Evolutionary conservation across 306 rosid species (phyloP).

Genomic region (Malus sieversii): DNA sequence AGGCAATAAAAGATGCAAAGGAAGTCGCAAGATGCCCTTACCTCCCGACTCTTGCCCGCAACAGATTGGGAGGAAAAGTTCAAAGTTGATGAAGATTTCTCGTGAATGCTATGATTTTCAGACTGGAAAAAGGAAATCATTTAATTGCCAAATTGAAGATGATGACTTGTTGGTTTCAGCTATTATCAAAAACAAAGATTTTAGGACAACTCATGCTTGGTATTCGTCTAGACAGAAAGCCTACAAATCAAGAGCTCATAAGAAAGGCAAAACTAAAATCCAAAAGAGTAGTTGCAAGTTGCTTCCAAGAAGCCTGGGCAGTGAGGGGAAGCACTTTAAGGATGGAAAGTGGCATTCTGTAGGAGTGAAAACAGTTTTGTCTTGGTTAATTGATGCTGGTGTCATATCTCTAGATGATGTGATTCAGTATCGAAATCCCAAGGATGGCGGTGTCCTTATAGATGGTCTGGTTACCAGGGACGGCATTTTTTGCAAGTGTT

Average conservation of each 20-base stretch:
- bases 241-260: constrained; percentile 42
- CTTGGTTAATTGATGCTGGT: constrained; percentile 80
- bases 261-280: constrained; percentile 54
- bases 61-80: constrained; percentile 34
- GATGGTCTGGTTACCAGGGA: constrained; percentile 74
- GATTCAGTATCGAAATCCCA: constrained; percentile 65
- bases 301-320: constrained; percentile 65
- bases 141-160: constrained; percentile 67
- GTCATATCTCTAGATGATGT: constrained; percentile 59
- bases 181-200: constrained; percentile 60
- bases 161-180: constrained; percentile 89
- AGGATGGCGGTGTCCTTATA: constrained; percentile 54
- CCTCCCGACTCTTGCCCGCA: constrained; percentile 29
- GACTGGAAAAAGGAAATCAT: constrained; percentile 38
- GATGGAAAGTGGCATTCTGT: constrained; percentile 54
- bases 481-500: constrained; percentile 81
- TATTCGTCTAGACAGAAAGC: constrained; percentile 40
- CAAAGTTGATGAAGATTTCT: constrained; percentile 22
- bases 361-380: constrained; percentile 68
- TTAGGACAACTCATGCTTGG: constrained; percentile 27
- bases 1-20: constrained; percentile 32
- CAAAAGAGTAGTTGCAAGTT: constrained; percentile 63
- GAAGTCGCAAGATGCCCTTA: constrained; percentile 24
- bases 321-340: constrained; percentile 57
- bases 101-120: constrained; percentile 22